Evolutionary conservation across 495 filamentous ascomycete genomes (phyloP).

Genomic region (Geopyxis carbonaria): DNA sequence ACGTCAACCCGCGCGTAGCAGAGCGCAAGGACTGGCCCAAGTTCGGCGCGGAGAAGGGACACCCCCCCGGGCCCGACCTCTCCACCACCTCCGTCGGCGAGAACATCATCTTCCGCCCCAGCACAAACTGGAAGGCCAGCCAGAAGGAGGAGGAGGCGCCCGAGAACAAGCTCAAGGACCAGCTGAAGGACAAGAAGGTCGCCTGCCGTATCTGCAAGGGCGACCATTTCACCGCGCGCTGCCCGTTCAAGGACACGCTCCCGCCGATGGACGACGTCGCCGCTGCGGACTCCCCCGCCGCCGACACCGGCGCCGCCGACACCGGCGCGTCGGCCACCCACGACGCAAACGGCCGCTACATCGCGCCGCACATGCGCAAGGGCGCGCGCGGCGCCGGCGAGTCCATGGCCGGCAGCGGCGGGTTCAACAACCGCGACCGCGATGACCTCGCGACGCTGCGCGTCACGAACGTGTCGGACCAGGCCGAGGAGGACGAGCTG

Average conservation of each 20-base stretch:
- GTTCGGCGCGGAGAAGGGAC: conserved; percentile 72
- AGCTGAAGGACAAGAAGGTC: conserved; percentile 97
- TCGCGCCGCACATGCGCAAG: conserved; percentile 78
- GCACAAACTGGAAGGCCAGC: conserved; percentile 75
- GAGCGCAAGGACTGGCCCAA: conserved; percentile 83
- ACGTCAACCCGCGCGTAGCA: conserved; percentile 90
- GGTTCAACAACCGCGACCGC: conserved; percentile 64
- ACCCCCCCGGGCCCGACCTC: conserved; percentile 45
- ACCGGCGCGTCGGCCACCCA: too few relatives aligned
- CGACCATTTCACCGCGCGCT: conserved; percentile 95
- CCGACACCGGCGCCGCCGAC: conserved; percentile 38
- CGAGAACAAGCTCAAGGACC: conserved; percentile 72
- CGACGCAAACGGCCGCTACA: conserved; percentile 62
- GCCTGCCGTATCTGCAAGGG: conserved; percentile 97
- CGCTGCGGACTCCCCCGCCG: too few relatives aligned
- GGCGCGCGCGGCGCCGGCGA: conserved; percentile 52
- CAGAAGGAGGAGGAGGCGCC: conserved; percentile 61
- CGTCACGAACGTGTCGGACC: conserved; percentile 95
- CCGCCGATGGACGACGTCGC: conserved; percentile 49
- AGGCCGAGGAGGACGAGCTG: conserved; percentile 87
- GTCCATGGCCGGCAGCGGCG: conserved; percentile 73
- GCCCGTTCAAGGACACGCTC: conserved; percentile 65
- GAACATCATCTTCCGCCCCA: conserved; percentile 90
- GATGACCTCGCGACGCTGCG: conserved; percentile 91
- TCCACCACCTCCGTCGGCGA: conserved; percentile 90